phyloP scores from a whole-genome alignment of 2,329 filamentous ascomycete genomes.

The Elsinoe australis region DNA sequence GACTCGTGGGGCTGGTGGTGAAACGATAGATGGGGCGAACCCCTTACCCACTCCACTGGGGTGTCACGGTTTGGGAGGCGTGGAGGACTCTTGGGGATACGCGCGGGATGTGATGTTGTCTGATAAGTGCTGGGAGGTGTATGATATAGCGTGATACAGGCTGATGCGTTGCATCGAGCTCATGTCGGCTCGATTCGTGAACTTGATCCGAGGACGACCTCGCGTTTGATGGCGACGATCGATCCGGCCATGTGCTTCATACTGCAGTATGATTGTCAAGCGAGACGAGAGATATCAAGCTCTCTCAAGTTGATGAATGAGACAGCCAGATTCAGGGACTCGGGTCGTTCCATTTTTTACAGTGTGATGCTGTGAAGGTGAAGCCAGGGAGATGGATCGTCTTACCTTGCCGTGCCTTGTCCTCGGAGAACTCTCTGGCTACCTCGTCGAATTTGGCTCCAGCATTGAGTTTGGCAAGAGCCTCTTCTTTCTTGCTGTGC shows the following conservation, averaged over 20 bases:
- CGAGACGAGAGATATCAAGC: too few species aligned
- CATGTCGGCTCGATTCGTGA: background rate
- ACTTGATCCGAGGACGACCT: background rate
- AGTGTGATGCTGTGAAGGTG: too few species aligned
- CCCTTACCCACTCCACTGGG: background rate
- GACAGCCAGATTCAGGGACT: too few species aligned
- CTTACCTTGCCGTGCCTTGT: conserved; percentile 60
- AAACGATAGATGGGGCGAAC: background rate
- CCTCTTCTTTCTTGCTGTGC: conserved; percentile 69
- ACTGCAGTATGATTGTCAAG: background rate
- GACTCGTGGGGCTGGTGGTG: background rate
- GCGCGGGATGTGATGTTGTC: too few species aligned
- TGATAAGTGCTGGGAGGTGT: too few species aligned
- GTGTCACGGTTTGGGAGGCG: background rate
- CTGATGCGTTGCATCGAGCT: too few species aligned
- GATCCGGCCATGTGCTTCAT: conserved; percentile 7
- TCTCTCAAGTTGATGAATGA: too few species aligned
- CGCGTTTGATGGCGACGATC: conserved; percentile 4
- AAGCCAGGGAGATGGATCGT: background rate
- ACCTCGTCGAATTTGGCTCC: conserved; percentile 69
- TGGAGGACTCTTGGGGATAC: too few species aligned
- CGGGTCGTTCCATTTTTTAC: too few species aligned
- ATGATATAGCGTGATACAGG: too few species aligned
- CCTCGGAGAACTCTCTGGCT: conserved; percentile 64
- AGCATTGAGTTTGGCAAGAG: conserved; percentile 57